phyloP scores from a whole-genome alignment of 805 yeast species.

The Saccharomycopsis fermentans region DNA sequence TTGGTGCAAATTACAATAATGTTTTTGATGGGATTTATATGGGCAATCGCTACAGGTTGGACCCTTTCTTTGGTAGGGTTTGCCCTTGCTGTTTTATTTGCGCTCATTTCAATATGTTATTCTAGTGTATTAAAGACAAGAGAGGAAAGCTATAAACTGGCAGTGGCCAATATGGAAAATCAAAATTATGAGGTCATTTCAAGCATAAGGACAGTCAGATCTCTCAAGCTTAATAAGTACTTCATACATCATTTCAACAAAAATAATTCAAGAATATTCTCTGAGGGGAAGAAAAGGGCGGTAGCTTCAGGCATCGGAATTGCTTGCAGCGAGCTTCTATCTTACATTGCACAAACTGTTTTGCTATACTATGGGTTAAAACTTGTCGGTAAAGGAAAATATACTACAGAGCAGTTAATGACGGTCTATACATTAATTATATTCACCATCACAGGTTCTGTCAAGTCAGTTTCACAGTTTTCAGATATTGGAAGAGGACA shows the following conservation, averaged over 20 bases:
- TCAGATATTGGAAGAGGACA: slow-evolving; percentile 78
- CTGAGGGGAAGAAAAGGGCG: slow-evolving; percentile 42
- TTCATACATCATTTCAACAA: slow-evolving; percentile 33
- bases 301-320: slow-evolving; percentile 57
- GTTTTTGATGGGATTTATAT: slow-evolving; percentile 50
- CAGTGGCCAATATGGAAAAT: slow-evolving; percentile 45
- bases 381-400: slow-evolving; percentile 47
- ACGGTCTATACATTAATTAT: slow-evolving; percentile 62
- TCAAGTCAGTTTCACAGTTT: slow-evolving; percentile 48
- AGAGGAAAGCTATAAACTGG: slow-evolving; percentile 52
- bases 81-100: slow-evolving; percentile 59
- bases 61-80: slow-evolving; percentile 74
- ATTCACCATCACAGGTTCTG: slow-evolving; percentile 61
- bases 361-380: slow-evolving; percentile 72
- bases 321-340: slow-evolving; percentile 44
- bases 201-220: slow-evolving; percentile 55
- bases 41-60: slow-evolving; percentile 84
- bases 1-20: slow-evolving; percentile 44
- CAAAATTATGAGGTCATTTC: slow-evolving; percentile 40
- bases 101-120: slow-evolving; percentile 41
- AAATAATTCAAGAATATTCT: slow-evolving; percentile 26
- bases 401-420: slow-evolving; percentile 47
- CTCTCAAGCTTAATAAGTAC: slow-evolving; percentile 40
- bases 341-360: slow-evolving; percentile 56
- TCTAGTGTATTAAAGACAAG: slow-evolving; percentile 39